phyloP scores from a whole-genome alignment of 495 filamentous ascomycete genomes.

The Penicillium riverlandense region DNA sequence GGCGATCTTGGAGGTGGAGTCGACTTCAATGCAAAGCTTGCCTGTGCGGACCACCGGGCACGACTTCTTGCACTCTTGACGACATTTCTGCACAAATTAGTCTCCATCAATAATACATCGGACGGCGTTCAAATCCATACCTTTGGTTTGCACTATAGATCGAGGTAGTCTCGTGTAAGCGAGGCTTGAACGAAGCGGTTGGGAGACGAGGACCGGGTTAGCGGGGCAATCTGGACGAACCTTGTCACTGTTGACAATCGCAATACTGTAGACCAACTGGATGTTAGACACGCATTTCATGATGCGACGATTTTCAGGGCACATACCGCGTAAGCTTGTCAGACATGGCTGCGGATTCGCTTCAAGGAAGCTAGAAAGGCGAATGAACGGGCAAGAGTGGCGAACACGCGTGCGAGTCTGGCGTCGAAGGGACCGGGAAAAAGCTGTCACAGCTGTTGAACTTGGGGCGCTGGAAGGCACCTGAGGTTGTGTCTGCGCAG shows the following conservation, averaged over 20 bases:
- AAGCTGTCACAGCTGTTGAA: slow-evolving; percentile 5
- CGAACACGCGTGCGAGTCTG: slow-evolving; percentile 8
- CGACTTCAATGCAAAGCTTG: slow-evolving; percentile 95
- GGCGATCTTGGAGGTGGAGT: slow-evolving; percentile 82
- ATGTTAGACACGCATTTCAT: slow-evolving; percentile 4
- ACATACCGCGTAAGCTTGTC: slow-evolving; percentile 80
- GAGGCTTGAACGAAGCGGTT: slow-evolving; percentile 11
- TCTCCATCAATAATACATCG: neutral
- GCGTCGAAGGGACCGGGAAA: slow-evolving; percentile 16
- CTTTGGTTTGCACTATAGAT: slow-evolving; percentile 89
- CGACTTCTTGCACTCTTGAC: slow-evolving; percentile 98
- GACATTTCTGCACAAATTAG: slow-evolving; percentile 61
- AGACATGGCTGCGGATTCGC: slow-evolving; percentile 50
- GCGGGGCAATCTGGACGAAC: slow-evolving; percentile 46
- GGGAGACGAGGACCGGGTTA: slow-evolving; percentile 10
- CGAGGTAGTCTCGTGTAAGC: slow-evolving; percentile 24
- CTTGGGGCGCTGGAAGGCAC: slow-evolving; percentile 13
- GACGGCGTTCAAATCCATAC: slow-evolving; percentile 33
- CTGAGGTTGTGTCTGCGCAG: slow-evolving; percentile 15
- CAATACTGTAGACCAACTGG: slow-evolving; percentile 58
- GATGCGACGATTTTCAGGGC: neutral
- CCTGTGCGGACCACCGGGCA: slow-evolving; percentile 97
- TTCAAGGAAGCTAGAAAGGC: slow-evolving; percentile 12
- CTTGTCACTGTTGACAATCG: slow-evolving; percentile 96
- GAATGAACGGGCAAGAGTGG: slow-evolving; percentile 4